A percentile compares a stretch with the other conserved stretches of the same genome.
These are phyloP conservation scores for Penicillium mononematosum DNA, from an alignment of 495 filamentous ascomycete species.

Conservation along the genomic window DNA sequence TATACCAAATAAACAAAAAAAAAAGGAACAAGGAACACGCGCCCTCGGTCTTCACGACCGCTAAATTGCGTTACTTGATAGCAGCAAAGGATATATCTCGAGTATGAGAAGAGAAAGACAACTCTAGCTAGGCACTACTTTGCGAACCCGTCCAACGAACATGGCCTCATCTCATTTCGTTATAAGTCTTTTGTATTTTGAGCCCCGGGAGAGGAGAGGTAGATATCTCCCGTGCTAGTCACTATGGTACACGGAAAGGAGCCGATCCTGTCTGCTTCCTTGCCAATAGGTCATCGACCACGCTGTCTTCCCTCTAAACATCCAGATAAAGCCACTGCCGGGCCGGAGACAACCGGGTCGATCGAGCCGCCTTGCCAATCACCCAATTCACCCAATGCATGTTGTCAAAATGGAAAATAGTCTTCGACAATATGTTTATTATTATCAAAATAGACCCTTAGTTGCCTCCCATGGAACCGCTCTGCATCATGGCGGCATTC, in stretches of 20 bases:
- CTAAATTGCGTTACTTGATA: neutral
- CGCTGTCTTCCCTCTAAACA: neutral
- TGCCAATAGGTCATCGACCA: constrained; percentile 11
- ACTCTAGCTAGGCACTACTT: neutral
- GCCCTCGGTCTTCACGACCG: neutral
- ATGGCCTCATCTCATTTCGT: neutral
- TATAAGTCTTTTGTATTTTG: constrained; percentile 19
- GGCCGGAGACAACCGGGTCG: neutral
- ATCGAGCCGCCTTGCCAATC: neutral
- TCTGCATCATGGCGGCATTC: constrained; percentile 82
- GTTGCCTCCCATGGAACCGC: constrained; percentile 54
- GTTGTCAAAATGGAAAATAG: neutral
- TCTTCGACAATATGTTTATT: neutral
- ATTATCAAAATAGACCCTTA: constrained; percentile 2
- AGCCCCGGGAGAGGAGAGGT: constrained; percentile 9
- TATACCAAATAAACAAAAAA: neutral
- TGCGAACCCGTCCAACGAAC: neutral
- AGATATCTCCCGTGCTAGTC: constrained; percentile 17
- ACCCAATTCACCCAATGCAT: neutral
- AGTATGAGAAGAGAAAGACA: neutral
- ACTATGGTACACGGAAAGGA: constrained; percentile 32
- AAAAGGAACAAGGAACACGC: neutral
- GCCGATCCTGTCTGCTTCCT: constrained; percentile 15
- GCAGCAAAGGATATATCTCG: neutral
- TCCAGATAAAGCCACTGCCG: neutral